A percentile compares a stretch with the other conserved stretches of the same genome.
These are phyloP conservation scores for Pavlovales sp. DNA, from an alignment of 208 protist genomes.

Conservation along the genomic window DNA sequence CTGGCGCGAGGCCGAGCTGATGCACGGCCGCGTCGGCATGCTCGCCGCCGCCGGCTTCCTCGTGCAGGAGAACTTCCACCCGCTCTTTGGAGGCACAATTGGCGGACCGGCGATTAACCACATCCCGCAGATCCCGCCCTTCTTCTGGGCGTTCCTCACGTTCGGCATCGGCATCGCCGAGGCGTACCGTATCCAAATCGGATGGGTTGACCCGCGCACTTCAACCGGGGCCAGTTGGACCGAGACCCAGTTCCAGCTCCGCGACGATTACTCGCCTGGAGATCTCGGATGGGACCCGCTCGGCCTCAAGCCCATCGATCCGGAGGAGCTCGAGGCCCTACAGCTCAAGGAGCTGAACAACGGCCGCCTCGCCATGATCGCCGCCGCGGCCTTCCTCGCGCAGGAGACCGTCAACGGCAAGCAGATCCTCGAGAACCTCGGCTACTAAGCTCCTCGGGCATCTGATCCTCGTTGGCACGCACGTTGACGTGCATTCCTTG, in stretches of 20 bases:
- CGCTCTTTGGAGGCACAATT: slow-evolving; percentile 39
- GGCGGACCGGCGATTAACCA: not conserved
- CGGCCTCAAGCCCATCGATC: not conserved
- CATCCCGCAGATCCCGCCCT: not conserved
- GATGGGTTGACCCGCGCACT: not conserved
- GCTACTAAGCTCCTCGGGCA: no score
- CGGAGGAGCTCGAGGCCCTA: not conserved
- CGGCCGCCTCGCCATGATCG: slow-evolving; percentile 28
- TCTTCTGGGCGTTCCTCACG: not conserved
- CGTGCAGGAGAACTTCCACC: slow-evolving; percentile 27
- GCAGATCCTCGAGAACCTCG: not conserved
- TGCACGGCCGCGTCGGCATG: slow-evolving; percentile 43
- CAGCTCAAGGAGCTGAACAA: slow-evolving; percentile 22
- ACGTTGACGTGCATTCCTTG: no score
- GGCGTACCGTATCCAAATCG: not conserved
- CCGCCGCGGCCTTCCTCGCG: not conserved
- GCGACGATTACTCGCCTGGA: not conserved
- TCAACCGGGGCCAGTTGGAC: not conserved
- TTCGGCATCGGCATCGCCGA: not conserved
- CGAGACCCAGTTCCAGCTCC: not conserved
- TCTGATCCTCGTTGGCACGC: no score
- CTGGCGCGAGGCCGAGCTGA: slow-evolving; percentile 31
- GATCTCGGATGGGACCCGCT: not conserved
- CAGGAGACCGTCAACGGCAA: slow-evolving; percentile 4
- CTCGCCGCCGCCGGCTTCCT: slow-evolving; percentile 32